Evolutionary conservation across 179 eudicot species (phyloP).

Genomic region (Gypsophila paniculata): DNA sequence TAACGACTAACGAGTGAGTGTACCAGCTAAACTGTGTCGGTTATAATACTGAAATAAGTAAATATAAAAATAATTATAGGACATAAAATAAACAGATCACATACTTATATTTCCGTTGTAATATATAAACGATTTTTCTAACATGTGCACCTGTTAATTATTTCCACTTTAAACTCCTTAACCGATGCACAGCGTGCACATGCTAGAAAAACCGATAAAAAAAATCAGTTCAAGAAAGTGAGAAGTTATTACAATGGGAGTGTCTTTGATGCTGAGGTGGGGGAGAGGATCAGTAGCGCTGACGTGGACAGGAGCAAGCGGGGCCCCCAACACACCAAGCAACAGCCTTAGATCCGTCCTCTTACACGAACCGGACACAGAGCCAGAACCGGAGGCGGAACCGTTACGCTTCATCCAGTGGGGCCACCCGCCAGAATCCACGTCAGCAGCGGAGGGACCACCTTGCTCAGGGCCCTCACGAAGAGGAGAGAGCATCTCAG

Average conservation of each 20-base stretch:
- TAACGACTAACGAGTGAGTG: too few species aligned
- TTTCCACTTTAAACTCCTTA: too few species aligned
- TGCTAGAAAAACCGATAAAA: too few species aligned
- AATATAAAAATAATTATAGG: too few species aligned
- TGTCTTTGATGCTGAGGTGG: conserved; percentile 84
- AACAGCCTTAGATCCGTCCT: conserved; percentile 77
- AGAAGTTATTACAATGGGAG: conserved; percentile 99
- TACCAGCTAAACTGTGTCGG: too few species aligned
- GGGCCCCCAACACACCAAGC: conserved; percentile 87
- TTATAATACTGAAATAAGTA: too few species aligned
- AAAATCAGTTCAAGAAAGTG: conserved; percentile 13
- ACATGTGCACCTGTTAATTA: too few species aligned
- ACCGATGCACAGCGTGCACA: too few species aligned
- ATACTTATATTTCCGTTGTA: too few species aligned
- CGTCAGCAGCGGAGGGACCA: conserved; percentile 42
- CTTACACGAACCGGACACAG: conserved; percentile 38
- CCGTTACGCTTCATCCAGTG: conserved; percentile 67
- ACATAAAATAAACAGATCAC: too few species aligned
- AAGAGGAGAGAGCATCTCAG: conserved; percentile 61
- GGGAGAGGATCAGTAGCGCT: conserved; percentile 63
- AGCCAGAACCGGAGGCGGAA: conserved; percentile 38
- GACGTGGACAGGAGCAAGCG: conserved; percentile 89
- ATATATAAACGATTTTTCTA: too few species aligned
- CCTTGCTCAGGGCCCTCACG: conserved; percentile 86
- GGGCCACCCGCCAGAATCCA: conserved; percentile 54